Evolutionary conservation across 2,329 filamentous ascomycete species (phyloP), one percentile per base, ranked within the genome.

Genomic region (Canariomyces notabilis): DNA sequence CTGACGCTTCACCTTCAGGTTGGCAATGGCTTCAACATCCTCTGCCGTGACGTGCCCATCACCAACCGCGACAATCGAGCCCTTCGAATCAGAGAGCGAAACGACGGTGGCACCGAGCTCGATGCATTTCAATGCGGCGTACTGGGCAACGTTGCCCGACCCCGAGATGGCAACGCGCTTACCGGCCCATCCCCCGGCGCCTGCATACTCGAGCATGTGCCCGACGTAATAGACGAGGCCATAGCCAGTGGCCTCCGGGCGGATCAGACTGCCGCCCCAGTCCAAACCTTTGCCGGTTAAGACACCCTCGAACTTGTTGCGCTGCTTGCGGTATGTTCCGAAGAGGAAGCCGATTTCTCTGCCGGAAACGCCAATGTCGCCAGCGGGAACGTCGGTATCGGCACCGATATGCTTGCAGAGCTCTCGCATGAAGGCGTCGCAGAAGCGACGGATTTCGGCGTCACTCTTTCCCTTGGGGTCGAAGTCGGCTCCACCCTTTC

Each of bases 381-480:
- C 93, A 56, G 93, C 93, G 52, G 93, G 93, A 20, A 98, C 89
- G 66, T 97, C 93, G 37, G 89, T 95, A 70, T 95, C 87, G 57
- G 89, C 89, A 59, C 93, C 89, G 66, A 97, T 97, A 80, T 97
- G 90, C 74, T 88, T 89, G 76, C 79, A 86, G 53, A 98, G 82
- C 77, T 96, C 88, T 60, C 83, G 83, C 93, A 97, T 97, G 78
- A 97, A 98, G 50, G 89, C 74, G 57, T 86, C 82, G 76, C 91
- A 97, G 80, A 98, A 97, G 66, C 88, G 87, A 64, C 93, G 87
- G 74, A 97, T 97, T 80, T 97, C 93, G 68, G 82, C 87, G 73
- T 98, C 90, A 46, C 85, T 87, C 81, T 96, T 97, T 75, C 89
- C 90, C 82, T 97, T 98, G 69, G 93, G 93, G 73, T 97, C 89